Conservation (phyloP, 371 early-diverging fungal genomes). For the Blakeslea trispora region DNA sequence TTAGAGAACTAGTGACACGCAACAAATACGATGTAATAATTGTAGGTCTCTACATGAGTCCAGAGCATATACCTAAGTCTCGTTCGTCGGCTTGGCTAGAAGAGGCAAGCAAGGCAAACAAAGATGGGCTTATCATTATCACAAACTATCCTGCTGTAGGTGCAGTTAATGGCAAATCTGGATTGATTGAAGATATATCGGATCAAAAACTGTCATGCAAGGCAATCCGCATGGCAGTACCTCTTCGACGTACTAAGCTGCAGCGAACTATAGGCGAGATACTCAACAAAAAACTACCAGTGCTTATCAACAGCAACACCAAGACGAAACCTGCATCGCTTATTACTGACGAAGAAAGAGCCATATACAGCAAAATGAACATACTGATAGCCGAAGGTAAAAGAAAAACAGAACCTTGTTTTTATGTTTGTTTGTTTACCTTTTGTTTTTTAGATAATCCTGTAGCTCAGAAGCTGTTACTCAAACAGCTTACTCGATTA, state of each 20-base stretch:
- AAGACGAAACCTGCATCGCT: constrained; percentile 11
- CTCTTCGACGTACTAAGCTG: constrained; percentile 54
- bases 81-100: constrained; percentile 22
- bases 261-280: constrained; percentile 37
- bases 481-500: constrained; percentile 44
- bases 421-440: not conserved
- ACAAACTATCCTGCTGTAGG: constrained; percentile 45
- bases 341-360: constrained; percentile 36
- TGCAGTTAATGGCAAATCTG: constrained; percentile 17
- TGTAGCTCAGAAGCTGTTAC: constrained; percentile 45
- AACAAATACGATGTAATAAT: constrained; percentile 36
- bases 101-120: constrained; percentile 17
- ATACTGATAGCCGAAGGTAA: constrained; percentile 51
- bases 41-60: constrained; percentile 34
- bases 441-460: constrained; percentile 37
- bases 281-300: constrained; percentile 15
- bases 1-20: constrained; percentile 11
- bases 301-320: not conserved
- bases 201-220: constrained; percentile 24
- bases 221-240: constrained; percentile 52
- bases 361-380: constrained; percentile 33
- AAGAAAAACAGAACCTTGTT: not conserved
- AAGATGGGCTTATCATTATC: constrained; percentile 27
- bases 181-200: constrained; percentile 18
- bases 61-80: constrained; percentile 1